Conservation (phyloP, 305 asterid genomes). For the Fraxinus paxiana region DNA sequence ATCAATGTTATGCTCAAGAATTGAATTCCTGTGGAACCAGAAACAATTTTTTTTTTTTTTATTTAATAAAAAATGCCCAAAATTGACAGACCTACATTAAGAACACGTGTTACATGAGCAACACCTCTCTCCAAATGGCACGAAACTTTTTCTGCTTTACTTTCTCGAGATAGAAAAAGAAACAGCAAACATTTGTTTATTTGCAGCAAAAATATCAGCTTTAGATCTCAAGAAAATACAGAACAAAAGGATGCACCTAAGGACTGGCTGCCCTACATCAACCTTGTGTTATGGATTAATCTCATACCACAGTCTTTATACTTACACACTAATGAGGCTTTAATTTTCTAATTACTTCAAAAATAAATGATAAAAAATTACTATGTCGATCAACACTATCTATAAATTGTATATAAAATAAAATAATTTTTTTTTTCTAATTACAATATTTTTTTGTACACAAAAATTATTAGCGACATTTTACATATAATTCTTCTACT, state of each 20-base stretch:
- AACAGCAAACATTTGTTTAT: not conserved
- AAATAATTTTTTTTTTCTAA: not conserved
- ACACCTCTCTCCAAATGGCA: not conserved
- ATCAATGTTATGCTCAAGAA: not conserved
- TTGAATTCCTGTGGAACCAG: not conserved
- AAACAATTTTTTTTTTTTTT: not conserved
- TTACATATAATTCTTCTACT: not conserved
- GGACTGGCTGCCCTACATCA: not conserved
- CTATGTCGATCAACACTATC: not conserved
- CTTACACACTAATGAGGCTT: no score
- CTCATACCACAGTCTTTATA: not conserved
- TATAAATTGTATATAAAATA: not conserved
- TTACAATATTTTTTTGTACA: not conserved
- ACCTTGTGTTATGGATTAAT: not conserved
- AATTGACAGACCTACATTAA: not conserved
- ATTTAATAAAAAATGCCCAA: not conserved
- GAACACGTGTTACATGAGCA: not conserved
- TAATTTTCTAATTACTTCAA: no score
- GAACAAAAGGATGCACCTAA: not conserved
- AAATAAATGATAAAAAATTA: no score
- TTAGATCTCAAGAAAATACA: not conserved
- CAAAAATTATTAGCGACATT: not conserved
- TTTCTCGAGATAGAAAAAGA: not conserved
- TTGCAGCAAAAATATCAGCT: not conserved
- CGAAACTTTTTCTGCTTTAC: not conserved